Evolutionary conservation across 2,329 filamentous ascomycete species (phyloP), one percentile per base, ranked within the genome.

Genomic region (Xylariales sp.): DNA sequence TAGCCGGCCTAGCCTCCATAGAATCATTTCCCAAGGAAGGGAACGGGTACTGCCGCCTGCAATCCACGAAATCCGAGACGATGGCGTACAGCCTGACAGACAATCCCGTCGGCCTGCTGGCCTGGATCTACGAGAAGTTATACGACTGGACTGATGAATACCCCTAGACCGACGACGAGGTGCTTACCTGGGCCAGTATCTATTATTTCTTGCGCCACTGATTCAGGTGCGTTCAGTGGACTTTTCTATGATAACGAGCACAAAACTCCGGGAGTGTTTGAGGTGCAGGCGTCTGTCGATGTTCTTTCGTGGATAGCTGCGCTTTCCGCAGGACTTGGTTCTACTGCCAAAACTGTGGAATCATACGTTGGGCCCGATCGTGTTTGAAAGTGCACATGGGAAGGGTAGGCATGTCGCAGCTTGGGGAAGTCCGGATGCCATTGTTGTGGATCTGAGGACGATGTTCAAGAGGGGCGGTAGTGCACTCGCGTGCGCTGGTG

Each of bases 61-160:
- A 87, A 51, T 58, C 62, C 12, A 88, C 84, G 0, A 80, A 80
- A 39, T 86, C 86, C 0, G 78, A 86, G 31, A 90, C 86, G 0
- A 53, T 88, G 0, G 81, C 80, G 0, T 86, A 86, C 53, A 78
- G 71, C 0, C 68, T 90, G 1, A 69, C 76, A 0, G 84, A 89
- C 56, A 81, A 74, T 4, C 87, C 86, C 0, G 74, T 86, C 0
- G 84, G 73, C 0, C 62, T 90, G 4, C 66, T 91, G 1, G 78
- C 83, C 0, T 91, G 86, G 86, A 78, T 91, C 22, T 85, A 85
- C 49, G 87, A 91, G 61, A 91, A 91, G 57, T 63, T 91, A 16
- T 74, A 81, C 43, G 80, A 84, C 50, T 91, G 86, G 86, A 82
- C 80, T 0, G 85, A 90, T 50, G 53, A 48, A 1, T 88, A 88